Conservation (phyloP, 2,329 filamentous ascomycete genomes). For the Magnaporthales sp. region DNA sequence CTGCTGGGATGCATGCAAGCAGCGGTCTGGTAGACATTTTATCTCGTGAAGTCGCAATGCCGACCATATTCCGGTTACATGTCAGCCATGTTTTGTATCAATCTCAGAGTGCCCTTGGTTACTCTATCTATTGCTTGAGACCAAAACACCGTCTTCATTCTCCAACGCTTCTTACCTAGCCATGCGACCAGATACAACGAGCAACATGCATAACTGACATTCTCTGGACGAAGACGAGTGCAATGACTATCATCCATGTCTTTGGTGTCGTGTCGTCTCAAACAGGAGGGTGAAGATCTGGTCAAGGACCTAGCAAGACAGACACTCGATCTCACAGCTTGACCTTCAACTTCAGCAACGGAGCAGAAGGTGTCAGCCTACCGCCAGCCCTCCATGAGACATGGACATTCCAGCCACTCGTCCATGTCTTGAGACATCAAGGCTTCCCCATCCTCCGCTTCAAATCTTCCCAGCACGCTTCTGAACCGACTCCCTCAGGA, state of each 20-base stretch:
- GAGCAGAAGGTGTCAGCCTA: background rate
- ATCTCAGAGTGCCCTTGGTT: background rate
- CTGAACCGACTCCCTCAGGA: slow-evolving; percentile 73
- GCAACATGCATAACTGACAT: background rate
- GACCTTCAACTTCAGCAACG: background rate
- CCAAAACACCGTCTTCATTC: background rate
- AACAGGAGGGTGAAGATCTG: background rate
- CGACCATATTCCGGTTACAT: background rate
- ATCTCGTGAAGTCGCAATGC: background rate
- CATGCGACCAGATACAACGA: background rate
- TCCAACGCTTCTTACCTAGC: background rate
- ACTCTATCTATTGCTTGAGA: background rate
- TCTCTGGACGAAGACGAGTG: background rate
- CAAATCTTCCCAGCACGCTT: slow-evolving; percentile 35
- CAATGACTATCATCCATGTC: background rate
- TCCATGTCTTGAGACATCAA: background rate
- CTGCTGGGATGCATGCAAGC: background rate
- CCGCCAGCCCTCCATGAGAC: background rate
- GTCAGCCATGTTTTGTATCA: background rate
- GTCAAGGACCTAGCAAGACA: background rate
- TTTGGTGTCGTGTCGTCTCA: background rate
- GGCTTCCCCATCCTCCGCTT: background rate
- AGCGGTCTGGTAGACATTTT: background rate
- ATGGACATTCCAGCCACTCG: background rate
- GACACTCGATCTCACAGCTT: background rate